These are phyloP conservation scores for Rhodotorula graminis DNA, from an alignment of 768 basidiomycete species.

Conservation along the genomic window DNA sequence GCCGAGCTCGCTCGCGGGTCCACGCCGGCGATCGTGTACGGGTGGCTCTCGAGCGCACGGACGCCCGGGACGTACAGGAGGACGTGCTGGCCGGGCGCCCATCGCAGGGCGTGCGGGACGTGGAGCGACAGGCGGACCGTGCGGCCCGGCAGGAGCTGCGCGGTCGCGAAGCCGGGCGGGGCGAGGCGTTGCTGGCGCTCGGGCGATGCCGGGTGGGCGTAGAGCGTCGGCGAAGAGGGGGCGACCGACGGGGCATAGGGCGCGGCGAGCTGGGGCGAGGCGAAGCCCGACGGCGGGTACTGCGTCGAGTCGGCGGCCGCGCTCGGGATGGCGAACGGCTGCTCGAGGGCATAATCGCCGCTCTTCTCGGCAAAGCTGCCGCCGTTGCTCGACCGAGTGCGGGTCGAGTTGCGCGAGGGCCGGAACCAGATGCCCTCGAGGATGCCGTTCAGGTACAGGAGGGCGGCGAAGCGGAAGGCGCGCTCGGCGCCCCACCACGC, in stretches of 20 bases:
- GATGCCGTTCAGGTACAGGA: slow-evolving; percentile 58
- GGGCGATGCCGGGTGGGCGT: not conserved
- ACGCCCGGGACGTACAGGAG: slow-evolving; percentile 64
- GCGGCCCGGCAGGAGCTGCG: slow-evolving; percentile 64
- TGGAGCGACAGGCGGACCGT: slow-evolving; percentile 66
- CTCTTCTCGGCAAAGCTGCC: slow-evolving; percentile 1
- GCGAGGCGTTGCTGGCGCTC: slow-evolving; percentile 44
- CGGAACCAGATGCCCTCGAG: slow-evolving; percentile 39
- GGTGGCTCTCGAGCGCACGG: slow-evolving; percentile 61
- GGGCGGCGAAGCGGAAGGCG: slow-evolving; percentile 55
- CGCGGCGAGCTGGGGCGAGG: not conserved
- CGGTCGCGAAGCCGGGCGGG: slow-evolving; percentile 65
- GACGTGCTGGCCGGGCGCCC: slow-evolving; percentile 77
- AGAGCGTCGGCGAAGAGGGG: not conserved
- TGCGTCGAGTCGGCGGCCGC: not conserved
- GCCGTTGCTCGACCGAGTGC: not conserved
- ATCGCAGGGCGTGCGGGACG: slow-evolving; percentile 56
- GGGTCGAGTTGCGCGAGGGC: not conserved
- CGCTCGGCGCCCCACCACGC: slow-evolving; percentile 64
- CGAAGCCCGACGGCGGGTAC: slow-evolving; percentile 15
- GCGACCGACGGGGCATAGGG: not conserved
- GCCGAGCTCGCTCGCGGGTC: slow-evolving; percentile 44
- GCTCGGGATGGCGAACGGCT: not conserved
- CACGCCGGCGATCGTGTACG: slow-evolving; percentile 66
- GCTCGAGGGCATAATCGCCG: not conserved